A percentile compares a stretch with the other conserved stretches of the same genome.
Evolutionary conservation across 345 rosid genomes (phyloP).

Genomic region (Salix suchowensis): DNA sequence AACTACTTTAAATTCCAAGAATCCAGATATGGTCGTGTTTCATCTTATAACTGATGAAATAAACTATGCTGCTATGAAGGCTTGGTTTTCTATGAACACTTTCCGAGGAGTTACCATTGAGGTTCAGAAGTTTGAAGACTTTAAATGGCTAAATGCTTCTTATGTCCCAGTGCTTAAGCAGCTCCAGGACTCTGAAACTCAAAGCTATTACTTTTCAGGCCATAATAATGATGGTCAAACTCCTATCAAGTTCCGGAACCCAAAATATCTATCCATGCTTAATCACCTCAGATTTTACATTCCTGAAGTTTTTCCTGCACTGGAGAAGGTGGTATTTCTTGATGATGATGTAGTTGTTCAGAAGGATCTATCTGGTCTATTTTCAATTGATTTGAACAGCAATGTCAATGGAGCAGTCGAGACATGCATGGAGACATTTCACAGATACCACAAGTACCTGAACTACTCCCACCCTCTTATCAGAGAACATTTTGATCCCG

Average conservation of each 20-base stretch:
- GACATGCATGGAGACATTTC: constrained; percentile 97
- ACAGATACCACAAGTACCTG: constrained; percentile 52
- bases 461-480: constrained; percentile 61
- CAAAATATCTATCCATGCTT: constrained; percentile 86
- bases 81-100: constrained; percentile 69
- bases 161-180: constrained; percentile 94
- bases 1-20: constrained; percentile 57
- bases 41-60: constrained; percentile 87
- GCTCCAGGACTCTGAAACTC: constrained; percentile 87
- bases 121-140: constrained; percentile 87
- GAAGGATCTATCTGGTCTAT: constrained; percentile 26
- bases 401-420: constrained; percentile 97
- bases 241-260: constrained; percentile 88
- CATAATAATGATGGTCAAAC: constrained; percentile 57
- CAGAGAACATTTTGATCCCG: constrained; percentile 84
- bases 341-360: constrained; percentile 86
- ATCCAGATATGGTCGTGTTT: constrained; percentile 62
- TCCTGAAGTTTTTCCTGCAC: constrained; percentile 79
- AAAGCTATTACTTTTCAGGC: constrained; percentile 88
- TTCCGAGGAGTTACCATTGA: constrained; percentile 71
- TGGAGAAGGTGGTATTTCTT: constrained; percentile 78
- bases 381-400: constrained; percentile 61
- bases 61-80: constrained; percentile 79
- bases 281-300: constrained; percentile 88
- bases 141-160: constrained; percentile 85